Percentiles rank a stretch among this genome's conserved stretches.
phyloP scores from a whole-genome alignment of 2,329 filamentous ascomycete species.

The Fusarium veterinarium region DNA sequence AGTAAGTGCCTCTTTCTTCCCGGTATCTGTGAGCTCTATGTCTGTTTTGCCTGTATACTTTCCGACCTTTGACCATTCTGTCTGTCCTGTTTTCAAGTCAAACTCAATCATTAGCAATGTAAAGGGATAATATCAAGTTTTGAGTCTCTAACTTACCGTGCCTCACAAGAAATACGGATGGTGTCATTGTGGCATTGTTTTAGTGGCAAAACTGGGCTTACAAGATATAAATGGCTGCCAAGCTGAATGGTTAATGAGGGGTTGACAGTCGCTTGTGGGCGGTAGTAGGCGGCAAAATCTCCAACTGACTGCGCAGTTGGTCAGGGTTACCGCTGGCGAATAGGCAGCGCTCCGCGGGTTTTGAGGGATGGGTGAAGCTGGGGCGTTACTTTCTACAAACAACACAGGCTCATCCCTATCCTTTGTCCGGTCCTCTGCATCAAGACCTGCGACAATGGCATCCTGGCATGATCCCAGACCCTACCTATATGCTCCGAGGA shows the following conservation, averaged over 20 bases:
- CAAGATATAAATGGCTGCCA: rapidly evolving
- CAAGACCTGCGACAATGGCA: rapidly evolving
- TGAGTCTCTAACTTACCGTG: not conserved
- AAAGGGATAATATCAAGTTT: rapidly evolving
- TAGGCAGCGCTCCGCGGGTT: no score
- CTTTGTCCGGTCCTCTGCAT: not conserved
- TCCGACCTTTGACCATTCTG: not conserved
- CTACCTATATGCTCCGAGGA: not conserved
- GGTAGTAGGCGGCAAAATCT: not conserved
- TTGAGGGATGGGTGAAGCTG: no score
- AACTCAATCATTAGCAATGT: not conserved
- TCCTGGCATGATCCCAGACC: not conserved
- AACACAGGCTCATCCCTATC: rapidly evolving
- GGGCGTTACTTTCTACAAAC: not conserved
- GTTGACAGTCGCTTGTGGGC: not conserved
- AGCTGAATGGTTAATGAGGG: not conserved
- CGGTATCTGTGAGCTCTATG: not conserved
- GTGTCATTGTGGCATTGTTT: not conserved
- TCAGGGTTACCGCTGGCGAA: not conserved
- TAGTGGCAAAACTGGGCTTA: no score
- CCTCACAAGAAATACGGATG: not conserved
- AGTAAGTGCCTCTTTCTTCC: not conserved
- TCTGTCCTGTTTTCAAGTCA: not conserved
- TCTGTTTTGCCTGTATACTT: not conserved
- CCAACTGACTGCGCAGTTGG: not conserved